These are phyloP conservation scores for Aristolochia californica DNA, from an alignment of 164 flowering plant genomes.

Conservation along the genomic window DNA sequence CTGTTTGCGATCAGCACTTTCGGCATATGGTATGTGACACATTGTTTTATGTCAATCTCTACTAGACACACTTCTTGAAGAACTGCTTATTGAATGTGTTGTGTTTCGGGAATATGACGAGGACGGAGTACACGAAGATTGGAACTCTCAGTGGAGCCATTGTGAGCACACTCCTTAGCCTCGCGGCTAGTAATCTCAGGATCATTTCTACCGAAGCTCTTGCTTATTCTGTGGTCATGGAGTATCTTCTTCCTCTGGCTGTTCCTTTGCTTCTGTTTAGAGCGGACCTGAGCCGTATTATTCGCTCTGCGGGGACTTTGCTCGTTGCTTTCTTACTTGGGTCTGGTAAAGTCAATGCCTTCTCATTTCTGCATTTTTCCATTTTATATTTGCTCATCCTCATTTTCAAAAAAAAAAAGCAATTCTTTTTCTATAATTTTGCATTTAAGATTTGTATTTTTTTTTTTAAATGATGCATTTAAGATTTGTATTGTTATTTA, in stretches of 20 bases:
- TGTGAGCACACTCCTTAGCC: slow-evolving; percentile 67
- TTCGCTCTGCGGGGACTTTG: slow-evolving; percentile 67
- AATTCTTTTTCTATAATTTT: not conserved
- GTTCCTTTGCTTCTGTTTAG: slow-evolving; percentile 66
- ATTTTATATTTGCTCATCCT: not conserved
- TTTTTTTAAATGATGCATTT: too few relatives aligned
- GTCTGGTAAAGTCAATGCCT: slow-evolving; percentile 34
- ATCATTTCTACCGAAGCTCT: slow-evolving; percentile 50
- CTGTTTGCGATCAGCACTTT: slow-evolving; percentile 73
- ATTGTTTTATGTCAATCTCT: not conserved
- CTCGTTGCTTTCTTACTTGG: slow-evolving; percentile 74
- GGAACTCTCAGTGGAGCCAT: slow-evolving; percentile 70
- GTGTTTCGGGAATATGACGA: slow-evolving; percentile 7
- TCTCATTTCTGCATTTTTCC: not conserved
- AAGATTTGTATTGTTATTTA: too few relatives aligned
- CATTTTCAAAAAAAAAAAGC: not conserved
- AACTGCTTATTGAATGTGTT: not conserved
- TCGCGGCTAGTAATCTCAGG: slow-evolving; percentile 80
- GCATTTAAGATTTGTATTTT: not conserved
- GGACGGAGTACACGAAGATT: slow-evolving; percentile 84
- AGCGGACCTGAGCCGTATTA: slow-evolving; percentile 69
- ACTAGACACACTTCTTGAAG: not conserved
- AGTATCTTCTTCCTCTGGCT: slow-evolving; percentile 60
- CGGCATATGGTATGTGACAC: slow-evolving; percentile 57
- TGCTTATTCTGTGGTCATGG: slow-evolving; percentile 50